phyloP scores from a whole-genome alignment of 805 yeast species.

The Candida stauntonica region DNA sequence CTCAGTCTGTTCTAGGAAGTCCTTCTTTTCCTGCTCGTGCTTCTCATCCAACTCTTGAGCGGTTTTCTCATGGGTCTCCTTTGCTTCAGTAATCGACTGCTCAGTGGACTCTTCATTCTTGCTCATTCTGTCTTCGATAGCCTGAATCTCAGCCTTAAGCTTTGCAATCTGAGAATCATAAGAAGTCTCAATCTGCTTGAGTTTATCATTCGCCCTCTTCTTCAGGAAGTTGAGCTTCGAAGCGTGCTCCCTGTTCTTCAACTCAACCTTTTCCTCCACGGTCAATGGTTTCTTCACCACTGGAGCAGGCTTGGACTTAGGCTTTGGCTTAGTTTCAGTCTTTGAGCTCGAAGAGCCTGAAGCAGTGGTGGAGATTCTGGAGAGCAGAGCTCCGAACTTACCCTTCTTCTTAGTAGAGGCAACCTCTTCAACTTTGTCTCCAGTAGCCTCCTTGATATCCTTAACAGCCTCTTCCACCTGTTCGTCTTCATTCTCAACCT shows the following conservation, averaged over 20 bases:
- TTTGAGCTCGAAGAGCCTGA: conserved; percentile 8
- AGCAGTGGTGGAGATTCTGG: conserved; percentile 7
- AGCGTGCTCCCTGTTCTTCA: conserved; percentile 17
- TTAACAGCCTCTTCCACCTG: conserved; percentile 2
- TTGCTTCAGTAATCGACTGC: conserved; percentile 16
- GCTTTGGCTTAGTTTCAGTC: conserved; percentile 1
- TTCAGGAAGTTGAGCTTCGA: conserved; percentile 16
- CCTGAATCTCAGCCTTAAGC: conserved; percentile 21
- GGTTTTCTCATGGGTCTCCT: conserved; percentile 15
- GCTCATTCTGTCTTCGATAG: conserved; percentile 19
- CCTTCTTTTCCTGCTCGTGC: conserved; percentile 22
- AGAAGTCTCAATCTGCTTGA: conserved; percentile 17
- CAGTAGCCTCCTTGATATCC: conserved; percentile 1
- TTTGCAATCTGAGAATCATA: conserved; percentile 22
- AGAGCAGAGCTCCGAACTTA: conserved; percentile 5
- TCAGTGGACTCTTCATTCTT: conserved; percentile 12
- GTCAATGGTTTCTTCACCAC: conserved; percentile 16
- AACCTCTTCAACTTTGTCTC: conserved; percentile 5
- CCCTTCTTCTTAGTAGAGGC: conserved; percentile 15
- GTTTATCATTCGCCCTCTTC: conserved; percentile 14
- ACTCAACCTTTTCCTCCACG: conserved; percentile 20
- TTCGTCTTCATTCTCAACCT: neutral
- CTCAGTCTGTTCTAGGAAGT: conserved; percentile 23
- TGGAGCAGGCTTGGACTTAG: conserved; percentile 4
- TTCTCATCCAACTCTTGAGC: conserved; percentile 20